Conservation (phyloP, 169 alveolate genomes). For the Eimeria necatrix region DNA sequence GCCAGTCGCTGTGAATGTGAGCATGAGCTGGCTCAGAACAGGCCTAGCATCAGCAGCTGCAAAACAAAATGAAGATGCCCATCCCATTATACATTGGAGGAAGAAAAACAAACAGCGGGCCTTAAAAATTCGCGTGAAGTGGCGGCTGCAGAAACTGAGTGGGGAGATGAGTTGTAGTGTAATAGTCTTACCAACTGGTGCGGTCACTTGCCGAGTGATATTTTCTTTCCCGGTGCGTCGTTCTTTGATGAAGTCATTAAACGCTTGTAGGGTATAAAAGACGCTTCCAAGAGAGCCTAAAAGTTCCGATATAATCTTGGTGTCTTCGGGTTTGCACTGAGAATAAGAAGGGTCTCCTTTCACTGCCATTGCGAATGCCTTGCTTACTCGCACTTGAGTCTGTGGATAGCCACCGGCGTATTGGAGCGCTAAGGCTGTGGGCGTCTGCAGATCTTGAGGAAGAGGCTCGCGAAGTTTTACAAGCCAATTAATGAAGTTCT, state of each 20-base stretch:
- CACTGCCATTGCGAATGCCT: slow-evolving; percentile 49
- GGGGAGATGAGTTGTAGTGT: too few species aligned
- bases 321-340: slow-evolving; percentile 70
- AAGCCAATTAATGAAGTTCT: slow-evolving; percentile 13
- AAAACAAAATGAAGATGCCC: background rate
- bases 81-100: too few species aligned
- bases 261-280: slow-evolving; percentile 14
- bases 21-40: slow-evolving; percentile 38
- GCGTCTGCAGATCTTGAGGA: slow-evolving; percentile 47
- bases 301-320: slow-evolving; percentile 52
- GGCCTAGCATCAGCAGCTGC: slow-evolving; percentile 66
- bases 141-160: too few species aligned
- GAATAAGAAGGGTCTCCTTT: slow-evolving; percentile 35
- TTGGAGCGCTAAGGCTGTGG: slow-evolving; percentile 61
- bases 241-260: slow-evolving; percentile 18
- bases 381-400: slow-evolving; percentile 66
- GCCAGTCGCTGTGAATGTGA: slow-evolving; percentile 9
- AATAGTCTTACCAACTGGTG: slow-evolving; percentile 46
- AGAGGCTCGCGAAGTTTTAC: slow-evolving; percentile 65
- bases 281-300: slow-evolving; percentile 31
- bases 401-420: slow-evolving; percentile 59
- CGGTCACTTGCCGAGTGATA: slow-evolving; percentile 34
- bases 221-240: background rate
- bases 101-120: too few species aligned
- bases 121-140: too few species aligned